These are phyloP conservation scores for Nitzschia sp. DNA, from an alignment of 108 stramenopile genomes.

Conservation along the genomic window DNA sequence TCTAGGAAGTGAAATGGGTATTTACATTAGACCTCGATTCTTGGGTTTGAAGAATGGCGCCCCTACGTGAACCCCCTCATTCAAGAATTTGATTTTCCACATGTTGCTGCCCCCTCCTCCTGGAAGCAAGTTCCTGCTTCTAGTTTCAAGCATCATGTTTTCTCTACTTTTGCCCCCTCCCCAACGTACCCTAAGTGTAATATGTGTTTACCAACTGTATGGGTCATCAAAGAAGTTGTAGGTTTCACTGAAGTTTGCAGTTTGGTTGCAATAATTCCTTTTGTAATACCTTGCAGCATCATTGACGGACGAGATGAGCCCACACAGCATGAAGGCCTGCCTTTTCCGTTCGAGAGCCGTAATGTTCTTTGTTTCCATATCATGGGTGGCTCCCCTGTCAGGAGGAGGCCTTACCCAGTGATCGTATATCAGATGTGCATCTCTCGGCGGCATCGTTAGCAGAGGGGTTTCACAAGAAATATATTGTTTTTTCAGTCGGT, in stretches of 20 bases:
- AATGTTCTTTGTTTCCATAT: conserved; percentile 8
- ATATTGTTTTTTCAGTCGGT: conserved; percentile 18
- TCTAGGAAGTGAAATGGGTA: background rate
- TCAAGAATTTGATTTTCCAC: too few species aligned
- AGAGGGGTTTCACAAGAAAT: conserved; percentile 62
- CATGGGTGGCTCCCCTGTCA: conserved; percentile 35
- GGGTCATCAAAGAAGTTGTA: conserved; percentile 21
- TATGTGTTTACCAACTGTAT: conserved; percentile 8
- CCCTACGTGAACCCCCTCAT: too few species aligned
- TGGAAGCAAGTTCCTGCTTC: too few species aligned
- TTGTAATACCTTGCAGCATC: conserved; percentile 65
- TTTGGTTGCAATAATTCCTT: conserved; percentile 48
- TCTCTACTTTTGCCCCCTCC: too few species aligned
- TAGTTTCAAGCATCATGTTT: too few species aligned
- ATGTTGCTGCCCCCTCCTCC: too few species aligned
- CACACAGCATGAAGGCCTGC: conserved; percentile 56
- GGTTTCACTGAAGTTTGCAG: conserved; percentile 10
- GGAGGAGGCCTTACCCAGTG: conserved; percentile 9
- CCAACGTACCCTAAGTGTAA: background rate
- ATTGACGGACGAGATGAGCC: conserved; percentile 52
- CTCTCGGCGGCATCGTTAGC: conserved; percentile 53
- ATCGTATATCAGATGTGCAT: conserved; percentile 55
- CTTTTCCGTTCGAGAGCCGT: conserved; percentile 11
- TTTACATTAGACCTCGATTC: too few species aligned
- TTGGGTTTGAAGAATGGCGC: too few species aligned